phyloP scores from a whole-genome alignment of 2,329 filamentous ascomycete species.

The Clathrospora elynae region DNA sequence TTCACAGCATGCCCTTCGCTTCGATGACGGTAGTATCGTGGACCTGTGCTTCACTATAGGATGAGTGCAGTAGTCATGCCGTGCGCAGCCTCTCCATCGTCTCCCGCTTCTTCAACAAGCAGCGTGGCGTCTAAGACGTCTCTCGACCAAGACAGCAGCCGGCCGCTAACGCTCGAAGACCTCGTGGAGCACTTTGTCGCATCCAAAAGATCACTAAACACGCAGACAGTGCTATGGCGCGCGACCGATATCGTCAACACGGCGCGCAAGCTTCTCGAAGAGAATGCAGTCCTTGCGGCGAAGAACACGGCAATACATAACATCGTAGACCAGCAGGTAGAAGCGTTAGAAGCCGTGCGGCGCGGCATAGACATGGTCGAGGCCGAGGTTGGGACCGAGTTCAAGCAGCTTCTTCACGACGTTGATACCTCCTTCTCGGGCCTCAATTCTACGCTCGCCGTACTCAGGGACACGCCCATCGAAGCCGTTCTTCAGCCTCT shows the following conservation, averaged over 20 bases:
- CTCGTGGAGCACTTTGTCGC: conserved; percentile 84
- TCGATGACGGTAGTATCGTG: too few relatives aligned
- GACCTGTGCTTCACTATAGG: too few relatives aligned
- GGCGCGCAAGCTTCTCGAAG: conserved; percentile 76
- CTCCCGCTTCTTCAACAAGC: conserved; percentile 48
- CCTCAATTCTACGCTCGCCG: conserved; percentile 69
- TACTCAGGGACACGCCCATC: conserved; percentile 67
- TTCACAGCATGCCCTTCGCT: too few relatives aligned
- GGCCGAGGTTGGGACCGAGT: conserved; percentile 51
- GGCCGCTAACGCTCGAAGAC: conserved; percentile 65
- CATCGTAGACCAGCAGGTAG: conserved; percentile 53
- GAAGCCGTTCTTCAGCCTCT: conserved; percentile 66
- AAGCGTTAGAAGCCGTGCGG: conserved; percentile 51
- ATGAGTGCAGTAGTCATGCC: too few relatives aligned
- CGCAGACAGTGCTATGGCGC: conserved; percentile 79
- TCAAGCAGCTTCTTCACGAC: conserved; percentile 62
- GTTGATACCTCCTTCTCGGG: conserved; percentile 70
- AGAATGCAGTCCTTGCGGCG: conserved; percentile 71
- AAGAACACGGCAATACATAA: conserved; percentile 52
- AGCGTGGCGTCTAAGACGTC: conserved; percentile 41
- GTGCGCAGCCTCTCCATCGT: conserved; percentile 51
- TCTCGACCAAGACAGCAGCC: conserved; percentile 35
- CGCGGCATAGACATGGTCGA: conserved; percentile 52
- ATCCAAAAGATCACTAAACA: conserved; percentile 84
- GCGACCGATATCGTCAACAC: conserved; percentile 84